Percentiles rank a stretch among this genome's conserved stretches.
Conservation (phyloP, 2,329 filamentous ascomycete species). For the Nothopassalora personata region DNA sequence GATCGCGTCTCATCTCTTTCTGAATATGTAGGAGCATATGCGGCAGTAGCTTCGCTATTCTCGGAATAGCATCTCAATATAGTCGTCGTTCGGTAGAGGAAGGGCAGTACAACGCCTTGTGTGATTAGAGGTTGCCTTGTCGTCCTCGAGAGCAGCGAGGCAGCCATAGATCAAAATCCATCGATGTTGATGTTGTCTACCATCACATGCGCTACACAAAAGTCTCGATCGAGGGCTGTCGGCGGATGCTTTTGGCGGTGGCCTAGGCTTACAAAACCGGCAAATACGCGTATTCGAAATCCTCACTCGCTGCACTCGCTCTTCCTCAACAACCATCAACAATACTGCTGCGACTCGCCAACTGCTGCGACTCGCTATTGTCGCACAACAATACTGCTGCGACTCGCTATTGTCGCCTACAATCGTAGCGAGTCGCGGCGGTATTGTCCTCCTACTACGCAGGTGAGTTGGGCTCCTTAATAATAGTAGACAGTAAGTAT, state of each 20-base stretch:
- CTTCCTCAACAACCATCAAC: no score
- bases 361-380: no score
- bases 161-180: background rate
- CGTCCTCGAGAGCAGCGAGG: background rate
- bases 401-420: no score
- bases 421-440: no score
- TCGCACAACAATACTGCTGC: no score
- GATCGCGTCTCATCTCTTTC: background rate
- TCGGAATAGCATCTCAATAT: slow-evolving; percentile 11
- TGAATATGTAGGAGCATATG: background rate
- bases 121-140: background rate
- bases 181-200: background rate
- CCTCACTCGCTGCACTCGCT: no score
- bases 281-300: no score
- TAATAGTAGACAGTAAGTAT: no score
- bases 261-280: no score
- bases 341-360: no score
- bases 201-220: background rate
- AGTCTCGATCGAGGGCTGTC: background rate
- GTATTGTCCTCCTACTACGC: no score
- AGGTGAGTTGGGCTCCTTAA: no score
- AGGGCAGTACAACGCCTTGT: slow-evolving; percentile 18
- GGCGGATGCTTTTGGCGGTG: background rate
- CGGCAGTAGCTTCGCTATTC: background rate
- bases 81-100: slow-evolving; percentile 30